Base-by-base conservation (phyloP, 495 filamentous ascomycete genomes). In the Aspergillus heteromorphus region DNA sequence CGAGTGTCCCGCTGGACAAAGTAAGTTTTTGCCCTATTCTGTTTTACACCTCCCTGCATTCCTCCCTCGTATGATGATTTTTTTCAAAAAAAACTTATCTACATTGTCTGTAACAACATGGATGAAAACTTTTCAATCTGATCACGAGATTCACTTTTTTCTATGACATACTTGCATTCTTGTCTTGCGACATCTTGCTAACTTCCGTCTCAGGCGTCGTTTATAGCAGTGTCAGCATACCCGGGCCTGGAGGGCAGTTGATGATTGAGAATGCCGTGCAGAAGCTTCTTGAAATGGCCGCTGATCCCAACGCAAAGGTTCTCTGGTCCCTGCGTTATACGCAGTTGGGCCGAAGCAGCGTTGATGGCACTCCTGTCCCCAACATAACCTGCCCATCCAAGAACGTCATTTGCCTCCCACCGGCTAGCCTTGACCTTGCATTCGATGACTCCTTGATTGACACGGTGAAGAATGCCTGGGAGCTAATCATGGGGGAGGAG, bases 21-120 rank as follows among this genome's bases (percentile, higher is more conserved):
- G 92, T 97, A 82, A 90, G 91, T 84, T 34, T 8, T 68, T 13
- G n/a, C 60, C 36, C n/a, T 40, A 51, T 58, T 34, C 14, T 27
- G 54, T 55, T 53, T 40, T 55, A 64, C 40, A 21, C 51, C 55
- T 50, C 23, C 19, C 18, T 55, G 20, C 54, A 31, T 54, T 55
- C 62, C 56, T 56, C 71, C 69, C 74, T 72, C 79, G 79, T 73
- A 91, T 92, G 91, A 95, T 91, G 83, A 86, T 74, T 77, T 67
- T 59, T 62, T 74, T 75, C 49, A 64, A 84, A 92, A 84, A 91
- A 91, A 86, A 92, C 90, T 96, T 97, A 96, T 93, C 91, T 97
- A 97, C 91, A 96, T 96, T 96, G 88, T 85, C 91, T 89, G 88
- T 83, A 83, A 80, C 72, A 74, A 71, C 74, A 73, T 84, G 92